Evolutionary conservation across 495 filamentous ascomycete genomes (phyloP), one percentile per base, ranked within the genome.

Genomic region (Penicillium riverlandense): DNA sequence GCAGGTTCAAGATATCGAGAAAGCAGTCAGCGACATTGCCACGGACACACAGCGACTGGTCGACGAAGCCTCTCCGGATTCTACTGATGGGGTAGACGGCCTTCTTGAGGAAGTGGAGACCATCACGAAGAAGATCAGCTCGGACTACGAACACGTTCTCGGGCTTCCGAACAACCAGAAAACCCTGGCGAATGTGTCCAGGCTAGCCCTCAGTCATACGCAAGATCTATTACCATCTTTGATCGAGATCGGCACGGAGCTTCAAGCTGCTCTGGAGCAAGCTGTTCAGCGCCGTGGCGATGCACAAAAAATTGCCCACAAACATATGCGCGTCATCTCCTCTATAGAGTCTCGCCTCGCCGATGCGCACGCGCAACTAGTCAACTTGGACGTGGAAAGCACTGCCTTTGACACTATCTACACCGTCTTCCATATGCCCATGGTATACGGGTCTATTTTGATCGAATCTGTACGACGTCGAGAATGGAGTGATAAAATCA

Each of bases 401-500:
- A 75, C 85, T 14, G 78, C 82, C 0, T 91, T 96, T 60, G 82
- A 94, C 35, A 70, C 85, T 27, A 68, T 97, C 8, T 76, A 79
- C 28, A 66, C 84, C 15, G 80, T 95, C 9, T 83, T 86, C 29
- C 79, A 87, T 39, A 75, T 97, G 44, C 94, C 92, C 8, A 78
- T 83, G 44, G 75, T 89, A 22, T 99, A 99, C 59, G 91, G 92
- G 2, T 88, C 87, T 0, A 82, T 95, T 22, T 66, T 95, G 11
- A 75, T 90, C 11, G 92, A 99, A 58, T 83, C 88, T 16, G 76
- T 95, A 37, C 79, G 84, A 43, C 83, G 92, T 9, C 83, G 78
- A 32, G 90, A 96, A 67, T 99, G 92, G 88, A 78, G 76, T 8
- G 85, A 90, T 15, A 96, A 95, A 62, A 82, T 96, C 57, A 85